Percentiles rank a stretch among this genome's conserved stretches.
These are phyloP conservation scores for Pseudocercospora vitis DNA, from an alignment of 2,329 filamentous ascomycete genomes.

Conservation along the genomic window DNA sequence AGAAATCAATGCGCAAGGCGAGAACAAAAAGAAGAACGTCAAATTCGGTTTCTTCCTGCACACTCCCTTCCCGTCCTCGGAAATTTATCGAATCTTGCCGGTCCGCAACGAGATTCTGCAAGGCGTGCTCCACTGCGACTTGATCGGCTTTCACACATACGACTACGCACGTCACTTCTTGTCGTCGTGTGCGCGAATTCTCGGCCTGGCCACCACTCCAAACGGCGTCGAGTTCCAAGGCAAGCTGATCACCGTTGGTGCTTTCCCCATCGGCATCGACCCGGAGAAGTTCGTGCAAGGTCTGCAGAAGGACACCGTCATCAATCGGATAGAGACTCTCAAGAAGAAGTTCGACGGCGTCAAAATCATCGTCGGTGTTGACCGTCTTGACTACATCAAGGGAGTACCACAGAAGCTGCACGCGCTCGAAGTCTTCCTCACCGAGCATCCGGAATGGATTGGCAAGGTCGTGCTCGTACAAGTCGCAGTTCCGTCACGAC, in stretches of 20 bases:
- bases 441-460: conserved; percentile 96
- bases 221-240: conserved; percentile 91
- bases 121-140: conserved; percentile 86
- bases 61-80: conserved; percentile 93
- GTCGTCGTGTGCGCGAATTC: conserved; percentile 91
- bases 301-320: conserved; percentile 78
- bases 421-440: conserved; percentile 92
- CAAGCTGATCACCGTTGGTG: conserved; percentile 85
- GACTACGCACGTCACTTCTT: conserved; percentile 98
- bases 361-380: conserved; percentile 94
- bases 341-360: conserved; percentile 92
- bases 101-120: conserved; percentile 85
- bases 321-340: conserved; percentile 80
- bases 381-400: conserved; percentile 98
- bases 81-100: conserved; percentile 93
- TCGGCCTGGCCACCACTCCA: conserved; percentile 77
- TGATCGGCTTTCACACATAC: conserved; percentile 98
- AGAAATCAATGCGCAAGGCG: conserved; percentile 63
- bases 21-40: conserved; percentile 75
- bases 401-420: conserved; percentile 97
- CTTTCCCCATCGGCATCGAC: conserved; percentile 97
- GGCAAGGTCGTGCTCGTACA: conserved; percentile 96
- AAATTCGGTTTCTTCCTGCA: conserved; percentile 99
- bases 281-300: conserved; percentile 94
- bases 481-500: conserved; percentile 88